Base-by-base conservation (phyloP, 2,329 filamentous ascomycete genomes). In the Fusarium sp. region DNA sequence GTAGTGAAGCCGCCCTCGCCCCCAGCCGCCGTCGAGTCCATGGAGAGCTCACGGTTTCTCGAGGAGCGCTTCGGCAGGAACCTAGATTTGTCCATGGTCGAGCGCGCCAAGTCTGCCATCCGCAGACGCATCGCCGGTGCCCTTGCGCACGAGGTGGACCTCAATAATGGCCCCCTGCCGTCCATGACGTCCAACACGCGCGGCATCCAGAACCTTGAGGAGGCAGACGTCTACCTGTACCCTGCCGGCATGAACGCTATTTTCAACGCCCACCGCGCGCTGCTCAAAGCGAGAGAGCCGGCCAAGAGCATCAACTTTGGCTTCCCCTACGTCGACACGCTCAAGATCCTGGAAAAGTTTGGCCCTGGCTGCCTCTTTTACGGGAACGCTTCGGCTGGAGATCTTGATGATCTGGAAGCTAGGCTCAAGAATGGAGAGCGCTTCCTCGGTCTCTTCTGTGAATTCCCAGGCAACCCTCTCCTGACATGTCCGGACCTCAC, bases 321-420 rank as follows among this genome's bases (percentile, higher is more conserved):
- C n/a, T 99, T 99, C 74, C 94, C 96, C 0, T 99, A 99, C 74
- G 94, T 98, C 55, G 96, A 99, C 80, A 98, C 96, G 0, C 87
- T 98, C 58, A 99, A 99, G 79, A 94, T 98, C 52, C 84, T 98
- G 6, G 86, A 98, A 78, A 99, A 98, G 79, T 98, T 97, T 79
- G 96, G 95, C 0, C 92, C 94, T 0, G 95, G 95, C 1, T 95
- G 92, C 64, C 79, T 92, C 3, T 98, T 98, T 78, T 98, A 97
- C 79, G 95, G 95, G 4, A 88, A 92, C 74, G 94, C 92, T 1
- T 93, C 92, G 3, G 83, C 89, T 3, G 87, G 88, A 50, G 95
- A 98, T 62, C 83, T 99, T 1, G 93, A 98, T 76, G 91, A 97
- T 64, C 85, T 99, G 0, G 94, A 98, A 80, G 78, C 76, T 50